These are phyloP conservation scores for Trametes cinnabarina DNA, from an alignment of 768 basidiomycete species.

Conservation along the genomic window DNA sequence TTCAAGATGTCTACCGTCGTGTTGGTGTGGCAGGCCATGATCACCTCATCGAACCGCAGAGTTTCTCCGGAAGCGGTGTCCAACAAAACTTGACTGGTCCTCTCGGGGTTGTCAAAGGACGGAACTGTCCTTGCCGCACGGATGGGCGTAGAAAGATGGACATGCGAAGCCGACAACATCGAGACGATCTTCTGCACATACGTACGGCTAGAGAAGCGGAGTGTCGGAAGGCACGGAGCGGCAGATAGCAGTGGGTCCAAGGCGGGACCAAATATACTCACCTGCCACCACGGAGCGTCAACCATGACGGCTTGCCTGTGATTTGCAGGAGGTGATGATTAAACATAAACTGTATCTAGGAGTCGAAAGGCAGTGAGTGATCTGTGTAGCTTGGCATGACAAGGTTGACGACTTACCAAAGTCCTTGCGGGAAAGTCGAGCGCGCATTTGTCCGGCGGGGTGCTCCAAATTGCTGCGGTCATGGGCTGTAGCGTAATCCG, in stretches of 20 bases:
- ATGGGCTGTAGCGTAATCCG: conserved; percentile 46
- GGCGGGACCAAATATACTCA: conserved; percentile 27
- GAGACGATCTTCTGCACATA: conserved; percentile 66
- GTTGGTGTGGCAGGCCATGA: conserved; percentile 73
- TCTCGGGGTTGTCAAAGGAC: not conserved
- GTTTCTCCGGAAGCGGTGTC: conserved; percentile 45
- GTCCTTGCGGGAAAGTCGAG: conserved; percentile 71
- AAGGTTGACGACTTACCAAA: conserved; percentile 38
- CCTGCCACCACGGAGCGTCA: conserved; percentile 74
- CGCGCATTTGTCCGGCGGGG: conserved; percentile 65
- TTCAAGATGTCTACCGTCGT: conserved; percentile 51
- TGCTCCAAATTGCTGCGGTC: conserved; percentile 81
- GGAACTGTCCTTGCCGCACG: conserved; percentile 31
- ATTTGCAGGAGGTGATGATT: conserved; percentile 76
- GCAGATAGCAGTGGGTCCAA: no score
- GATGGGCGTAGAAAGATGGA: conserved; percentile 63
- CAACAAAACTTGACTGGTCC: conserved; percentile 36
- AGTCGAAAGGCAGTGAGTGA: not conserved
- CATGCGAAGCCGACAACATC: conserved; percentile 46
- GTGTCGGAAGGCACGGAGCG: no score
- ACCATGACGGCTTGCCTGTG: conserved; percentile 66
- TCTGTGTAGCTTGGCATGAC: not conserved
- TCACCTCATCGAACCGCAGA: conserved; percentile 63
- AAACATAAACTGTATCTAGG: conserved; percentile 64
- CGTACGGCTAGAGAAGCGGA: conserved; percentile 50